Conservation (phyloP, 805 yeast species). For the Lipomyces anomalus region DNA sequence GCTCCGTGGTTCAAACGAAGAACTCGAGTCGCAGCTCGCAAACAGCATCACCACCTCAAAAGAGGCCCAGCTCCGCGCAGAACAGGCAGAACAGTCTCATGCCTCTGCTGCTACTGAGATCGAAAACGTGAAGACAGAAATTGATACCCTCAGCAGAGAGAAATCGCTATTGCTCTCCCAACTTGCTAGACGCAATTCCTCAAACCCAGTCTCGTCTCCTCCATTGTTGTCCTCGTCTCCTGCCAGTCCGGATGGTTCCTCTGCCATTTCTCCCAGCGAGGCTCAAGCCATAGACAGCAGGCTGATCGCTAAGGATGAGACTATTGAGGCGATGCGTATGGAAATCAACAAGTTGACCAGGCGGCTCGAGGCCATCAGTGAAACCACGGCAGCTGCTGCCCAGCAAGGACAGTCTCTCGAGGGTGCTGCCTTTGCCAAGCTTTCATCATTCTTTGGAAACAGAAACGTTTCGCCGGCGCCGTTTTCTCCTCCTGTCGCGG, state of each 20-base stretch:
- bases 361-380: background rate
- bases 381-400: too few species aligned
- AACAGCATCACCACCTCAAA: background rate
- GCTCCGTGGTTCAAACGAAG: slow-evolving; percentile 9
- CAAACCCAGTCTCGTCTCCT: background rate
- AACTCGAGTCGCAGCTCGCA: background rate
- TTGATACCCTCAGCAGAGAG: background rate
- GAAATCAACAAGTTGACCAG: background rate
- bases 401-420: background rate
- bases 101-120: background rate
- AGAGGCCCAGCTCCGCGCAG: background rate
- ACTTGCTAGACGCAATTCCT: background rate
- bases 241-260: background rate
- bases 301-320: background rate
- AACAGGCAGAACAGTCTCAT: background rate
- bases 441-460: background rate
- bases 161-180: background rate
- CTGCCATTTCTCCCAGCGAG: too few species aligned
- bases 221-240: background rate
- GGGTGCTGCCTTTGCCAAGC: background rate
- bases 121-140: background rate
- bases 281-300: too few species aligned
- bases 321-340: background rate
- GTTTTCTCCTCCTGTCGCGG: background rate
- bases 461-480: too few species aligned